Base-by-base conservation (phyloP, 2,329 filamentous ascomycete species). In the Arthrobotrys pseudoclavata region DNA sequence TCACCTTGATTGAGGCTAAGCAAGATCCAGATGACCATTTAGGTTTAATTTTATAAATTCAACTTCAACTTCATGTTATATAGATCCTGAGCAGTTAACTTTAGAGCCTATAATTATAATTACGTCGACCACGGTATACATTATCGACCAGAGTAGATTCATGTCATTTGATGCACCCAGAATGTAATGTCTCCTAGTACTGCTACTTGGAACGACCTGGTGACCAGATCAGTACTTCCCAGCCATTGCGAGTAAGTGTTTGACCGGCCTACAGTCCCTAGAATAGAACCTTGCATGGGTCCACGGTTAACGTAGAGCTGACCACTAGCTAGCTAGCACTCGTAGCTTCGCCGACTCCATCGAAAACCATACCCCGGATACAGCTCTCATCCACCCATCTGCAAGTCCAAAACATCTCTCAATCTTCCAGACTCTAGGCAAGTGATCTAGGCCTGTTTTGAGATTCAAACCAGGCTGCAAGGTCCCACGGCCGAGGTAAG, bases 171-270 rank as follows among this genome's bases (percentile, higher is more conserved):
- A 40, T 15, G 29, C 29, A 0, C 29, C 31, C 29, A 24, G 18
- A 57, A 20, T 37, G 15, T 15, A 40, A 40, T 34, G 31, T 34
- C 7, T 34, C 26, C 26, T 29, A 40, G 5, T 40, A 3, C 37
- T 18, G n/a, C n/a, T 37, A 29, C 20, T 40, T 57, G 42, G 5
- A 20, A 50, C 10, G 12, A 7, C 34, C 55, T 12, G 55, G 18
- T 60, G 55, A 60, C 55, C 34, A 42, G 31, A 60, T 60, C 55
- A 60, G 55, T 15, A 42, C 31, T 9, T n/a, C 13, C 34, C 31
- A 40, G 55, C 34, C 55, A n/a, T 60, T 60, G 34, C 55, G 55
- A 42, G 55, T n/a, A 60, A 60, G 55, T 60, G 55, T 63, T 63
- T 63, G 60, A 63, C 60, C 42, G n/a, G 34, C 31, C 31, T 24